Base-by-base conservation (phyloP, 495 filamentous ascomycete species). In the Ascobolus immersus region DNA sequence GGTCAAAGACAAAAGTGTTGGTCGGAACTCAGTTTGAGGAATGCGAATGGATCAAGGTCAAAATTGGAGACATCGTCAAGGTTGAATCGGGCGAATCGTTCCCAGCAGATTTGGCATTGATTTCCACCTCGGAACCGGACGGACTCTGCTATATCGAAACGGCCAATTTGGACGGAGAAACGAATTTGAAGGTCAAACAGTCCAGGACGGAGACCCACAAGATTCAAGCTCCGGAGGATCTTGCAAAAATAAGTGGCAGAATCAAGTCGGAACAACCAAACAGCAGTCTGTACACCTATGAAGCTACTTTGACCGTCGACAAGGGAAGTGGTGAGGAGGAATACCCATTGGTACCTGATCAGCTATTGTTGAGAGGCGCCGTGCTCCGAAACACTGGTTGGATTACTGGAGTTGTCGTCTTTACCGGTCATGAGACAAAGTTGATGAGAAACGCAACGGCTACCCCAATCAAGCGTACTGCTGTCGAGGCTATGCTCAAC, bases 71-170 rank as follows among this genome's bases (percentile, higher is more conserved):
- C 50, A 79, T 94, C 37, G 67, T 99, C 15, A 69, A 82, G 4
- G 81, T 99, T 29, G 73, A 99, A 45, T 92, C 82, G 2, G 89
- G 94, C 48, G 73, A 93, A 44, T 73, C 89, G 4, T 99, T 99
- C 49, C 89, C 89, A 1, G 82, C 89, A 20, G 89, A 99, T 55
- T 51, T 99, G 39, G 77, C 91, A 11, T 55, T 99, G 19, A 58
- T 94, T 40, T 82, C 89, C 10, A 86, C 77, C 35, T 94, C 89
- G 4, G 89, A 99, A 51, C 89, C 89, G 2, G 89, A 99, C 54
- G 89, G 89, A 39, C 52, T 99, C 36, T 99, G 89, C 53, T 99
- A 99, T 47, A 99, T 94, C 45, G 89, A 99, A 59, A 99, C 89
- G 0, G 86, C 89, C 20, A 99, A 99, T 49, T 56, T 99, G 34